Evolutionary conservation across 257 asterid species (phyloP), one percentile per base, ranked within the genome.

Genomic region (Fraxinus americana): DNA sequence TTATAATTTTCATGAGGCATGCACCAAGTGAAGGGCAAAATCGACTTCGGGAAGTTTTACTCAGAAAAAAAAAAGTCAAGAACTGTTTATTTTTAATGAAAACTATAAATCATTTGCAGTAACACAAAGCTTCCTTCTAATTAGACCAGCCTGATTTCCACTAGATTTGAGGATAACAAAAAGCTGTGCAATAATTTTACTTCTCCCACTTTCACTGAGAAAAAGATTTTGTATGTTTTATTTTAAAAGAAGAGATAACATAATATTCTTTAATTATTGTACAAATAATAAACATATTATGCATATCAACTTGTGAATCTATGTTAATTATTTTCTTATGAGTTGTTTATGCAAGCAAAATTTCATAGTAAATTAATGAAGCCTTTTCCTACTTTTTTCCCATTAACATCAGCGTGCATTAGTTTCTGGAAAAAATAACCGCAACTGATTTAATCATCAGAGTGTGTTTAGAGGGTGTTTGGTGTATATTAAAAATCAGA

Each of bases 131-230:
- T 54, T 72, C 76, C 41, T 67, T 63, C 76, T 81, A 79, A 88
- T 83, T 89, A 83, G 92, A 83, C 90, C 90, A 88, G 88, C 88
- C 71, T 78, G 81, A 84, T 78, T 69, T 81, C 93, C 94, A 89
- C 93, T 83, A 86, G 66, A 52, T 45, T 41, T 83, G 71, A 70
- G 76, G 91, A 90, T 85, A 83, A 84, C 81, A 66, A 82, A 72
- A 84, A 63, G 73, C 34, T 67, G 66, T 45, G 75, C 79, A 82
- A 76, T 84, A 48, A 83, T 79, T 74, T 75, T 71, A 59, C 48
- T 48, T 74, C 79, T 75, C 85, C 85, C 85, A 82, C 91, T 83
- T 81, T 82, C 82, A 75, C 38, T 81, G 61, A 61, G 75, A 68
- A 73, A 82, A 68, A 13, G 57, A 48, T 17, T 43, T 80, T 68